Evolutionary conservation across 139 green algal genomes (phyloP), one percentile per base, ranked within the genome.

Genomic region (Closterium sp.): DNA sequence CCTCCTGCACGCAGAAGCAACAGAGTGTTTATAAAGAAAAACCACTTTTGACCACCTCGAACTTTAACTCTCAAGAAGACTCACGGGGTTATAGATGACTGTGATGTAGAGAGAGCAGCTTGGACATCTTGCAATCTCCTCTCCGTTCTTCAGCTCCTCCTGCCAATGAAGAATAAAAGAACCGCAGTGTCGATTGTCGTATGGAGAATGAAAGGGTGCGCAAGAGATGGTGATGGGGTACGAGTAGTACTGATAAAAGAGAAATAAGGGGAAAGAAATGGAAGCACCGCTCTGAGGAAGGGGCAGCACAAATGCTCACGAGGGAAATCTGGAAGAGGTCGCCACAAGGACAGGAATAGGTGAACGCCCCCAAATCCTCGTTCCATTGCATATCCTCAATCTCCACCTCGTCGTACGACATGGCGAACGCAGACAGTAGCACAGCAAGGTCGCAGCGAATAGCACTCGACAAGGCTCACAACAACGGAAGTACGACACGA

Each of bases 331-430:
- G 97, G 86, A 99, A 99, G 0, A 99, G 85, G 95, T 99, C 98
- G 3, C 98, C 98, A 91, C 98, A 99, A 4, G 98, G 98, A 88
- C 98, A 99, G 34, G 91, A 84, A 34, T 95, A 95, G 43, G 91
- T 99, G 95, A 97, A 99, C 0, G 96, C 96, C 84, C 97, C 90
- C 86, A 99, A 94, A 36, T 98, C 95, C 84, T 98, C 96, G 91
- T 96, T 96, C 97, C 97, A 99, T 8, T 96, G 94, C 97, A 99
- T 99, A 89, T 99, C 97, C 95, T 99, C 97, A 38, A 99, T 98
- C 88, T 99, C 97, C 2, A 99, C 94, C 90, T 99, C 97, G 43
- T 98, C 96, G 86, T 99, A 98, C 28, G 93, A 95, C 96, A 97
- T 96, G 89, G 7, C 28, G 34, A 9, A 33, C 43, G 89, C 36